phyloP scores from a whole-genome alignment of 106 monocot species.

The Phalaenopsis equestris region DNA sequence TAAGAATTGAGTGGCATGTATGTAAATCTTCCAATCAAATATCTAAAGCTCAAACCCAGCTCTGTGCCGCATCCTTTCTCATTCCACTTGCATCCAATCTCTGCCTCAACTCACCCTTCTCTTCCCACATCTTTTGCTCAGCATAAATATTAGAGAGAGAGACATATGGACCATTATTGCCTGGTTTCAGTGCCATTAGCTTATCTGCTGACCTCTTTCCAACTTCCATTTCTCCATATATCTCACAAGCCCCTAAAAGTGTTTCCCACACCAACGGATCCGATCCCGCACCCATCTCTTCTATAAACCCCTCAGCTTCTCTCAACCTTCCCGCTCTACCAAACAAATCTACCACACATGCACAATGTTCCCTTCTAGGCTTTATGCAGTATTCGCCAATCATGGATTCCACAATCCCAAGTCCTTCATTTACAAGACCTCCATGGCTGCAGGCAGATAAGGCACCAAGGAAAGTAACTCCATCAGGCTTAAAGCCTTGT shows the following conservation, averaged over 20 bases:
- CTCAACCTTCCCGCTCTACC: conserved; percentile 58
- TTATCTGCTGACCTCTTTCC: conserved; percentile 52
- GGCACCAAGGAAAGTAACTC: conserved; percentile 39
- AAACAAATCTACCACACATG: conserved; percentile 59
- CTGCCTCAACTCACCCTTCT: conserved; percentile 40
- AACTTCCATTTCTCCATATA: conserved; percentile 54
- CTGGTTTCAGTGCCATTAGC: conserved; percentile 43
- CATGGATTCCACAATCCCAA: conserved; percentile 49
- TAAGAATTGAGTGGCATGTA: no score
- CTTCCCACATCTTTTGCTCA: conserved; percentile 43
- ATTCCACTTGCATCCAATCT: conserved; percentile 37
- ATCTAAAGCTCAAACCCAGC: conserved; percentile 37
- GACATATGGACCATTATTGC: conserved; percentile 40
- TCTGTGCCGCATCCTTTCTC: conserved; percentile 37
- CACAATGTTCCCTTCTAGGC: conserved; percentile 57
- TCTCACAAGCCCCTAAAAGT: conserved; percentile 54
- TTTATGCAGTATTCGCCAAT: conserved; percentile 20
- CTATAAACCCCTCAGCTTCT: conserved; percentile 60
- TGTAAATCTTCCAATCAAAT: neutral
- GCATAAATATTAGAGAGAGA: conserved; percentile 68
- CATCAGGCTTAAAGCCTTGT: conserved; percentile 38
- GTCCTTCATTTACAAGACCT: conserved; percentile 58
- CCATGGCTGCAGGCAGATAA: conserved; percentile 65
- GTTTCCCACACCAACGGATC: conserved; percentile 62
- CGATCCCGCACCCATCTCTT: conserved; percentile 30